Base-by-base conservation (phyloP, 2,329 filamentous ascomycete genomes). In the Helminthosporium solani region DNA sequence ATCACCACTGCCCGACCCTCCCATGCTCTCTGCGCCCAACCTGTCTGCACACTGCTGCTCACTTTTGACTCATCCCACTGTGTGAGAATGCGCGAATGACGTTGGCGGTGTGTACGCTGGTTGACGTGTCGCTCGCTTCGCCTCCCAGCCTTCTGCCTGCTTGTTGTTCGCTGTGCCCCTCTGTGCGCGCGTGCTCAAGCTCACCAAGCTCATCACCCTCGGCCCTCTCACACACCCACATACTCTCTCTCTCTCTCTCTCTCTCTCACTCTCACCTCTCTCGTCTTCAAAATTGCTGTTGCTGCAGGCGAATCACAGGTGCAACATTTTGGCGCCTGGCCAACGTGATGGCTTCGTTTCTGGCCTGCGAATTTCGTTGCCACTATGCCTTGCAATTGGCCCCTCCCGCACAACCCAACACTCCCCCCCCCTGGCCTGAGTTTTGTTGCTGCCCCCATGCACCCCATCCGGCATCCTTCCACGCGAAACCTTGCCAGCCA, bases 221-320 rank as follows among this genome's bases (percentile, higher is more conserved):
- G 25, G 25, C 12, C 25, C 25, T 31, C 31, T 33, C 38, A 28
- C 31, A 51, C 63, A 58, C 57, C 47, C 47, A 30, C 39, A 39
- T 23, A n/a, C n/a, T n/a, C n/a, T n/a, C n/a, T n/a, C n/a, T n/a
- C n/a, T n/a, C n/a, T n/a, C n/a, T n/a, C n/a, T n/a, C n/a, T n/a
- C n/a, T n/a, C n/a, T n/a, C n/a, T n/a, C n/a, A n/a, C n/a, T n/a
- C n/a, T n/a, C n/a, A n/a, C n/a, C n/a, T n/a, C n/a, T n/a, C n/a
- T n/a, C n/a, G n/a, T n/a, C n/a, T n/a, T n/a, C n/a, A n/a, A n/a
- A n/a, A n/a, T n/a, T n/a, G n/a, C n/a, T 25, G 23, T 9, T 25
- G 23, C 20, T 31, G 37, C 56, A 54, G 52, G 33, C 63, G 59
- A 68, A 66, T 67, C 60, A 66, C 58, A 58, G 56, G 59, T 49